Evolutionary conservation across 169 alveolate genomes (phyloP).

Genomic region (Plasmodium gonderi): DNA sequence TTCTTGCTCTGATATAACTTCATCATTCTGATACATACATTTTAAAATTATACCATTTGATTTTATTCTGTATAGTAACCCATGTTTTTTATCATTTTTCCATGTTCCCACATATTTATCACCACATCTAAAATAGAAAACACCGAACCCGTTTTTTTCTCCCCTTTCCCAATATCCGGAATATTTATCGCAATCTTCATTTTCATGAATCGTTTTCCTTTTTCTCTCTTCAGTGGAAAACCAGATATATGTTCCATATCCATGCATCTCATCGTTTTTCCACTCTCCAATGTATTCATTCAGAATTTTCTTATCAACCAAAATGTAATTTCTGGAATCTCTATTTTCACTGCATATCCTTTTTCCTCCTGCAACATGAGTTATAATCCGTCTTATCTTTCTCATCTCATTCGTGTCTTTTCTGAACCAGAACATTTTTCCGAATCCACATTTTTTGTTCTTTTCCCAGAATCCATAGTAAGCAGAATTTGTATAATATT

Average conservation of each 20-base stretch:
- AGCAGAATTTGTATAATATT: constrained; percentile 5
- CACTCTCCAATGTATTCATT: constrained; percentile 33
- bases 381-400: too few species aligned
- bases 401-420: not conserved
- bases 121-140: constrained; percentile 39
- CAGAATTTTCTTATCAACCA: not conserved
- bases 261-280: constrained; percentile 28
- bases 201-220: not conserved
- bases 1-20: not conserved
- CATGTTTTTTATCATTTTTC: constrained; percentile 47
- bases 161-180: constrained; percentile 52
- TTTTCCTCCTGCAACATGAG: not conserved
- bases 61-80: constrained; percentile 15
- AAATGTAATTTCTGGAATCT: too few species aligned
- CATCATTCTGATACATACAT: constrained; percentile 7
- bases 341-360: not conserved
- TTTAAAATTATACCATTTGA: not conserved
- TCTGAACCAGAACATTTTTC: constrained; percentile 24
- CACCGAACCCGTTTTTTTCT: constrained; percentile 34
- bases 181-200: constrained; percentile 23
- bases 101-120: constrained; percentile 52
- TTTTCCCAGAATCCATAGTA: constrained; percentile 44
- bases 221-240: not conserved
- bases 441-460: constrained; percentile 38
- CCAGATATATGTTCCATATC: constrained; percentile 37